Conservation (phyloP, 2,329 filamentous ascomycete genomes). For the Sphaerulina musiva region DNA sequence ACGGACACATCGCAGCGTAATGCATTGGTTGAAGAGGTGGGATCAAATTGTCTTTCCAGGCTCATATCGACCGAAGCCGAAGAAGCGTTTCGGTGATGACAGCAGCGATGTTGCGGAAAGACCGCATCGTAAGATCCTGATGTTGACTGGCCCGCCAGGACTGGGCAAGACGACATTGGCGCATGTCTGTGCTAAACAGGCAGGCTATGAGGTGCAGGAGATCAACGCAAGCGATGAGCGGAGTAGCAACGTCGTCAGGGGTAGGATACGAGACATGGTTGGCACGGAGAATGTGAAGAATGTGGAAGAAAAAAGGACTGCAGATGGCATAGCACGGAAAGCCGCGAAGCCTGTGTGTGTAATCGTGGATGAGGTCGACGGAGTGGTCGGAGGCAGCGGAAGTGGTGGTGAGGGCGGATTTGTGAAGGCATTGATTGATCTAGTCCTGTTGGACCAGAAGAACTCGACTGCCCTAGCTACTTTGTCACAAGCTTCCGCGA, state of each 20-base stretch:
- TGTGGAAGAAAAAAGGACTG: slow-evolving; percentile 48
- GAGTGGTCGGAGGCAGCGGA: slow-evolving; percentile 75
- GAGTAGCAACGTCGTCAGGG: slow-evolving; percentile 81
- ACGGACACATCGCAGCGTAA: slow-evolving; percentile 78
- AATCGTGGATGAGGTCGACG: slow-evolving; percentile 93
- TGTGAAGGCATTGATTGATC: slow-evolving; percentile 86
- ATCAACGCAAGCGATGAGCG: slow-evolving; percentile 97
- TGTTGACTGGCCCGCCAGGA: slow-evolving; percentile 86
- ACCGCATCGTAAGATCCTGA: slow-evolving; percentile 75
- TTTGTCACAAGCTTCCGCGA: slow-evolving; percentile 30
- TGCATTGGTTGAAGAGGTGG: slow-evolving; percentile 93
- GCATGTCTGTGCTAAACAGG: slow-evolving; percentile 90
- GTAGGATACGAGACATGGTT: slow-evolving; percentile 81
- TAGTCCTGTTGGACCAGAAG: slow-evolving; percentile 79
- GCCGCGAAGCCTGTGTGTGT: slow-evolving; percentile 83
- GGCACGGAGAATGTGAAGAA: slow-evolving; percentile 89
- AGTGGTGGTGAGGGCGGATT: slow-evolving; percentile 80
- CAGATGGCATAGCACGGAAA: slow-evolving; percentile 56
- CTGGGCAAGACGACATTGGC: slow-evolving; percentile 93
- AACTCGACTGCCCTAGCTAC: slow-evolving; percentile 50
- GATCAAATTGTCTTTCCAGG: slow-evolving; percentile 87
- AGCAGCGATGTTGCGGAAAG: slow-evolving; percentile 53
- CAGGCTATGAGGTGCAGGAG: slow-evolving; percentile 92
- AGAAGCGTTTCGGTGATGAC: slow-evolving; percentile 38
- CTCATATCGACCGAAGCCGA: slow-evolving; percentile 53